Evolutionary conservation across 257 asterid genomes (phyloP).

Genomic region (Petunia axillaris): DNA sequence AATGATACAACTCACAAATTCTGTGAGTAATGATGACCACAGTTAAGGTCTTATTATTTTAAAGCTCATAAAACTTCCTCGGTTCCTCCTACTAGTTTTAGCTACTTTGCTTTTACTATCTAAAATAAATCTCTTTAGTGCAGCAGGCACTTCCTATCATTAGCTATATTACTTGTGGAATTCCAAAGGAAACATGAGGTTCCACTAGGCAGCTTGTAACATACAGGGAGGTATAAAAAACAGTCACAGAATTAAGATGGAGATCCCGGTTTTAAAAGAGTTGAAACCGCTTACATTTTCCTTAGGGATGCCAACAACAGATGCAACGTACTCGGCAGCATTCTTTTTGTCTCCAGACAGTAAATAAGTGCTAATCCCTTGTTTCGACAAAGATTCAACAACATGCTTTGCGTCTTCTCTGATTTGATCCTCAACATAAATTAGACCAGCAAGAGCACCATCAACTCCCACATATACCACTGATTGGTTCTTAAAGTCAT

Average conservation of each 20-base stretch:
- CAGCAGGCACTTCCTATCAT: not conserved
- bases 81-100: not conserved
- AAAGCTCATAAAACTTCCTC: not conserved
- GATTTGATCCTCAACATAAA: constrained; percentile 95
- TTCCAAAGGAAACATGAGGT: not conserved
- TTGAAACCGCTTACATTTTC: constrained; percentile 65
- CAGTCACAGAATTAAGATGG: not conserved
- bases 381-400: constrained; percentile 70
- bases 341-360: constrained; percentile 95
- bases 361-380: constrained; percentile 81
- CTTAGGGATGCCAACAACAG: constrained; percentile 93
- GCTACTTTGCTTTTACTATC: not conserved
- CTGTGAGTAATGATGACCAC: not conserved
- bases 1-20: not conserved
- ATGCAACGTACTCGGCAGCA: constrained; percentile 95
- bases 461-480: constrained; percentile 91
- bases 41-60: constrained; percentile 3
- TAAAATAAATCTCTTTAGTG: not conserved
- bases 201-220: constrained; percentile 9
- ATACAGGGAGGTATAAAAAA: not conserved
- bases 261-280: constrained; percentile 9
- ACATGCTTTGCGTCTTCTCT: constrained; percentile 94
- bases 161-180: constrained; percentile 2
- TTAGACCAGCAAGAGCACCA: constrained; percentile 80
- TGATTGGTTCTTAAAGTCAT: constrained; percentile 86